Evolutionary conservation across 2,329 filamentous ascomycete species (phyloP), one percentile per base, ranked within the genome.

Genomic region (Hymenoscyphus scutula): DNA sequence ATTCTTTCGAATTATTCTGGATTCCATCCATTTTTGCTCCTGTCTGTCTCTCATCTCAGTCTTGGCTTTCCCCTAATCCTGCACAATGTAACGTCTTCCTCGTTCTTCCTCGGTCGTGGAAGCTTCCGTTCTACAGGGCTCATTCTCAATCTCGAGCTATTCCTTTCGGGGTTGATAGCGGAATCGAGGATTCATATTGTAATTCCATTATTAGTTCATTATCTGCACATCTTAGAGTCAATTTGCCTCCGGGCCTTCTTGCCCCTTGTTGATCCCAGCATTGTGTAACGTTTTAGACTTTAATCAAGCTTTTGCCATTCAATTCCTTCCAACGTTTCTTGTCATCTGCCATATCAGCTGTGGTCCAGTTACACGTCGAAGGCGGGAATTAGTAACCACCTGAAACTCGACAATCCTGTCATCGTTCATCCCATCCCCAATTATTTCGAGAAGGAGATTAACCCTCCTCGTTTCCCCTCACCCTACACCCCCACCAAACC

Each of bases 331-430:
- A 8, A 48, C n/a, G n/a, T 17, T 23, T 23, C n/a, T 48, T 48
- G 19, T 23, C 19, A 48, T 23, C n/a, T 34, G 4, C 10, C 10
- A 34, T 0, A 34, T 34, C 32, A 34, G 15, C 32, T 8, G 32
- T 34, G 8, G n/a, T 48, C n/a, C 13, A 11, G 19, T 48, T 19
- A 25, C 41, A 10, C n/a, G 41, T 11, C 11, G 41, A 23, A 48
- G 19, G 19, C 41, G 41, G 41, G 17, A 11, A 48, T 48, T 48
- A 23, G 41, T 48, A 48, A 23, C 41, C 41, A 48, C 19, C 41
- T 48, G 41, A 48, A 48, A 48, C 41, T 11, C n/a, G 19, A 48
- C n/a, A 48, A 11, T 48, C 41, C n/a, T 48, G 41, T 48, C 41
- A 48, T 48, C 41, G 41, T 25, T 48, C 41, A 23, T 48, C n/a